Evolutionary conservation across 768 basidiomycete species (phyloP), one percentile per base, ranked within the genome.

Genomic region (Lentinula lateritia): DNA sequence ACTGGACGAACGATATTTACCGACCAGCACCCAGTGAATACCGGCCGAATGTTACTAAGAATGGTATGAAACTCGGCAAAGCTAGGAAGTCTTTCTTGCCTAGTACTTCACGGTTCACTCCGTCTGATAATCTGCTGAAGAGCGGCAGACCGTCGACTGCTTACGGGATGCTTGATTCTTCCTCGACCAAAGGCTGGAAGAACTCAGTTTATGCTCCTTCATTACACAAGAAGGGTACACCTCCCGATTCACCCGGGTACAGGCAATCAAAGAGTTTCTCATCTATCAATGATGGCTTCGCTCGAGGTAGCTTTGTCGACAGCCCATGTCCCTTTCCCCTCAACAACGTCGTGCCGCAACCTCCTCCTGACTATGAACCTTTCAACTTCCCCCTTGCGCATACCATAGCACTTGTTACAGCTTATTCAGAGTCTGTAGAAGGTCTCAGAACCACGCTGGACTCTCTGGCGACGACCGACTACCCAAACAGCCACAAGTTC

Each of bases 401-500:
- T 73, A 89, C 92, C 5, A 95, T 98, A 66, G 93, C 93, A 69
- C 87, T 98, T 50, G 97, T 99, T 64, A 99, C 97, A 0, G 97
- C 97, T 1, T 99, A 99, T 73, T 97, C 96, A 0, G 97, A 99
- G 74, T 95, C 93, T 3, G 82, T 95, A 20, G 95, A 97, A 72
- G 97, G 97, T 76, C 79, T 99, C 1, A 85, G 96, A 42, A 99
- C 97, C 16, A 99, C 97, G 0, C 80, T 99, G n/a, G 97, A 99
- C 73, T 98, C 97, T 1, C 83, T 99, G 45, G 94, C 95, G 6
- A 98, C 97, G 3, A 98, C 96, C 35, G 96, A 98, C 74, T 99
- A 98, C 71, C 96, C 97, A 38, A 98, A 98, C 75, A 92, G 89
- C 66, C 97, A 99, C 79, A 98, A 98, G 70, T 71, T 97, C 59